Evolutionary conservation across 257 asterid species (phyloP), one percentile per base, ranked within the genome.

Genomic region (Marsdenia floribunda): DNA sequence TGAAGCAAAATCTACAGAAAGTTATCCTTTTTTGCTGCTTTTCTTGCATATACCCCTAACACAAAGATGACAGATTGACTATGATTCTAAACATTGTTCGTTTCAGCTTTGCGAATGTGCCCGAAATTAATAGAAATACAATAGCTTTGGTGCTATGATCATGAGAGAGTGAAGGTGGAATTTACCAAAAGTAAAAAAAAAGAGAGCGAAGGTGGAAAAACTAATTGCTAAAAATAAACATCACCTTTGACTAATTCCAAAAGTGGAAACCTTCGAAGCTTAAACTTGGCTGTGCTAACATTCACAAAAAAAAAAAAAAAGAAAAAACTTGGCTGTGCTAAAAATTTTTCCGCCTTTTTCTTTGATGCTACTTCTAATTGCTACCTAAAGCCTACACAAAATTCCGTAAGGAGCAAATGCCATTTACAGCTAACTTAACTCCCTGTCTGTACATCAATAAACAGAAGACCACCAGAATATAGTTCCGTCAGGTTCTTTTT

Each of bases 351-450:
- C 33, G 1, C 33, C 33, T 29, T 29, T 29, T 29, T 29, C 33
- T 29, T 29, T 29, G 33, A 29, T 29, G 33, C 33, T 29, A 29
- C 35, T 10, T 50, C 76, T 22, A 10, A 5, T 11, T 22, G 21
- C 70, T 54, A 72, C 29, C 70, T 65, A 72, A 55, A 71, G 50
- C 26, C 26, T 59, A 42, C 19, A 35, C 37, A 22, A 50, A 33
- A 71, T 24, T 6, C 60, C 52, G 55, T 38, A 49, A 47, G 33
- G 4, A 9, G 2, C 68, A 40, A 9, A 13, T 18, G 57, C 58
- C 54, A 68, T 60, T 60, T 68, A 68, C 44, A 52, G 54, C 50
- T 73, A 57, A 49, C 72, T 67, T n/a, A 52, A 71, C 77, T 44
- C 12, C 6, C 42, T 38, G 11, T 44, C 49, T 75, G 8, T 63